Percentiles rank a stretch among this genome's conserved stretches.
These are phyloP conservation scores for Misopates orontium DNA, from an alignment of 257 asterid species.

Conservation along the genomic window DNA sequence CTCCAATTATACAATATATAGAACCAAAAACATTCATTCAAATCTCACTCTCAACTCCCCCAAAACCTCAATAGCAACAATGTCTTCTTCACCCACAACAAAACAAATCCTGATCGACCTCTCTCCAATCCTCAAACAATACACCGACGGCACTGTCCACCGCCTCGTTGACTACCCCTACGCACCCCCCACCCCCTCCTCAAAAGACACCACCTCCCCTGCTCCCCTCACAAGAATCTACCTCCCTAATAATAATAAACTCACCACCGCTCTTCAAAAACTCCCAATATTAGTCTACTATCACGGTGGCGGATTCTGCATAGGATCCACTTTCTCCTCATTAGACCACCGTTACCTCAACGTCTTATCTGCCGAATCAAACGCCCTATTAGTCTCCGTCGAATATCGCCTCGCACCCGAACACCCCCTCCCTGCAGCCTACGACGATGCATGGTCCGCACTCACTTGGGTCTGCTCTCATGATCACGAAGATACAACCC, in stretches of 20 bases:
- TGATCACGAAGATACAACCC: neutral
- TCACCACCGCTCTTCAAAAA: no score
- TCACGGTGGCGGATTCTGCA: conserved; percentile 41
- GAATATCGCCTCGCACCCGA: conserved; percentile 53
- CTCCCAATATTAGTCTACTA: conserved; percentile 30
- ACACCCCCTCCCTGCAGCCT: conserved; percentile 41
- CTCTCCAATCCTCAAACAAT: conserved; percentile 25
- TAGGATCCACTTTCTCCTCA: conserved; percentile 26
- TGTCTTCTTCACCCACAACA: neutral
- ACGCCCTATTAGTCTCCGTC: conserved; percentile 33
- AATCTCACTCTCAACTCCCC: no score
- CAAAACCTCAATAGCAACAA: no score
- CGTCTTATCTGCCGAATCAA: conserved; percentile 12
- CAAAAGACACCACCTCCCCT: no score
- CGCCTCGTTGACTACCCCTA: conserved; percentile 15
- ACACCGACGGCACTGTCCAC: conserved; percentile 30
- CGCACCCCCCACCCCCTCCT: conserved; percentile 28
- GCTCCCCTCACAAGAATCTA: conserved; percentile 25
- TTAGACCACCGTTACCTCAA: conserved; percentile 21
- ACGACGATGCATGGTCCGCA: conserved; percentile 39
- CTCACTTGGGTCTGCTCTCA: conserved; percentile 29
- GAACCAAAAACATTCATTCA: no score
- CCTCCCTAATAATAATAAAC: conserved; percentile 21
- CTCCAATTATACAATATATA: no score
- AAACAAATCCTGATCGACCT: conserved; percentile 29